Evolutionary conservation across 176 grass and related monocot genomes (phyloP).

Genomic region (Oryza nivara): DNA sequence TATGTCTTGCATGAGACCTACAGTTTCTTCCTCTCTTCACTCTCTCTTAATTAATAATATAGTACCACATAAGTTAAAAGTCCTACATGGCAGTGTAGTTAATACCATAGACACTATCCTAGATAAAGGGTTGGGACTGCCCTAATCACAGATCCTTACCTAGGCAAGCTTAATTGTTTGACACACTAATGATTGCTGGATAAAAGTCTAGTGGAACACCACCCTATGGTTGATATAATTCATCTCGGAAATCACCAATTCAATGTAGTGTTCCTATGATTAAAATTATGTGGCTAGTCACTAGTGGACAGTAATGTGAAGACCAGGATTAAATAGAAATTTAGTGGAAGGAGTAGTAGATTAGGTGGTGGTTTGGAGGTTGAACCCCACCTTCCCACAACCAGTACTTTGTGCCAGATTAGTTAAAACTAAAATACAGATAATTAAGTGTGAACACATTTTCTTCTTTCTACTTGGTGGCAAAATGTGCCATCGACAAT

Average conservation of each 20-base stretch:
- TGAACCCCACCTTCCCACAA: constrained; percentile 4
- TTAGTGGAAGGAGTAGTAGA: neutral
- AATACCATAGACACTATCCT: too few relatives aligned
- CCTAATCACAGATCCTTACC: neutral
- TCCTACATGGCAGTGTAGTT: too few relatives aligned
- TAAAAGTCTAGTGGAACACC: neutral
- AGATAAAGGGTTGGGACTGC: too few relatives aligned
- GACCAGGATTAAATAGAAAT: neutral
- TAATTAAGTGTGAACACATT: neutral
- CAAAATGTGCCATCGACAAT: neutral
- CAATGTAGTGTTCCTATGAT: neutral
- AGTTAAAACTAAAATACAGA: neutral
- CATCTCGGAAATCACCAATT: neutral
- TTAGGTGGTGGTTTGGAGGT: neutral
- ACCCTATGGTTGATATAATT: neutral
- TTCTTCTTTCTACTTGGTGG: neutral
- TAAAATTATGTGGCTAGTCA: neutral
- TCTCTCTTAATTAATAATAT: too few relatives aligned
- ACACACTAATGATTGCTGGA: neutral
- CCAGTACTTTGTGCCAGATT: neutral
- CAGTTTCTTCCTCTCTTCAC: too few relatives aligned
- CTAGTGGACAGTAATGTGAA: neutral
- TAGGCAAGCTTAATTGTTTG: neutral
- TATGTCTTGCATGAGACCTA: too few relatives aligned
- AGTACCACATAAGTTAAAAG: too few relatives aligned